Evolutionary conservation across 176 grass and related monocot species (phyloP).

Genomic region (Pontederia paniculata): DNA sequence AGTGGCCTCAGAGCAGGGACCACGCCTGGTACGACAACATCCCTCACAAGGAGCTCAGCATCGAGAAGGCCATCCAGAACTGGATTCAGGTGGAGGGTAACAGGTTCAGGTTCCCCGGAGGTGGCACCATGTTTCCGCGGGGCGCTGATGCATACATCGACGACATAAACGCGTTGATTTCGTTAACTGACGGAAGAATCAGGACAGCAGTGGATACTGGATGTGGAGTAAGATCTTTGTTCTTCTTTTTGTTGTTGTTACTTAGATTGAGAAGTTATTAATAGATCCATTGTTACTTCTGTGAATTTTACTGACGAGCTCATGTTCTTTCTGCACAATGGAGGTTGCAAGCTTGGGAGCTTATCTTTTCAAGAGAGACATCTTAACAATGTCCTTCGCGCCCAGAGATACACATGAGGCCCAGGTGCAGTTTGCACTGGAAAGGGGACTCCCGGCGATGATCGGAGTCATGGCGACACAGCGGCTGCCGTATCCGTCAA

Average conservation of each 20-base stretch:
- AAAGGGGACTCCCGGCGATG: constrained; percentile 87
- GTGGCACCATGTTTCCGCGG: constrained; percentile 84
- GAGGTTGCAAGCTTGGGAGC: constrained; percentile 97
- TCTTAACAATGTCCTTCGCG: constrained; percentile 86
- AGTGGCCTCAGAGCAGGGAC: constrained; percentile 70
- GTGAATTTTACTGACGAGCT: no score
- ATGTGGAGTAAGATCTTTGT: constrained; percentile 48
- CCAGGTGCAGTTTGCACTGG: constrained; percentile 94
- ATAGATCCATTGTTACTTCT: no score
- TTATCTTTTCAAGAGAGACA: constrained; percentile 56
- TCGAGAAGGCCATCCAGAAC: constrained; percentile 98
- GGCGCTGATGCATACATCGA: constrained; percentile 80
- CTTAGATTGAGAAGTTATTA: constrained; percentile 7
- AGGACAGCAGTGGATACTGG: constrained; percentile 89
- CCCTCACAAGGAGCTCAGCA: constrained; percentile 83
- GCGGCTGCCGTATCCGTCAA: constrained; percentile 67
- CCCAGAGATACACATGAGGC: constrained; percentile 88
- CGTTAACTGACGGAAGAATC: constrained; percentile 70
- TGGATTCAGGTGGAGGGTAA: constrained; percentile 84
- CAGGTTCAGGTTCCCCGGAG: constrained; percentile 79
- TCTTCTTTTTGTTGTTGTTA: neutral
- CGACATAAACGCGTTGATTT: constrained; percentile 62
- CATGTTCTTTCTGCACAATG: neutral
- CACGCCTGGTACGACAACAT: constrained; percentile 83
- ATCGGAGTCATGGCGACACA: constrained; percentile 76